Evolutionary conservation across 345 rosid genomes (phyloP), one percentile per base, ranked within the genome.

Genomic region (Ceriops zippeliana): DNA sequence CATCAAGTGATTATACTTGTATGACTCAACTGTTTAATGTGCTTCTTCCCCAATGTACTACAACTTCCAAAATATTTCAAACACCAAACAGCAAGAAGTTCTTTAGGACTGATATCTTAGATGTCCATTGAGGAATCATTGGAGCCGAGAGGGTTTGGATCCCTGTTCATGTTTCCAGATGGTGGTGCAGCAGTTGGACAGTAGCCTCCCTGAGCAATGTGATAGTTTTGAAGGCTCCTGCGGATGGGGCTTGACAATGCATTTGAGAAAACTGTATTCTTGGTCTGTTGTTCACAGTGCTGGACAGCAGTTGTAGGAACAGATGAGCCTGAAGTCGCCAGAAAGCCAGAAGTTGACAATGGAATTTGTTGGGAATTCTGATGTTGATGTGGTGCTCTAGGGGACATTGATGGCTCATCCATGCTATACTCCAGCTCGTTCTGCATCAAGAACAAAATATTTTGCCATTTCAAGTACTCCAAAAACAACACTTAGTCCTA

Each of bases 71-170:
- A 24, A 58, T 63, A 34, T 58, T 70, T 61, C 61, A 61, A 52
- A 60, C 62, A 32, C 5, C 2, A 21, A 34, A 72, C 32, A 58
- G 49, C 58, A 70, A 13, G 62, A 65, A 34, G 68, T 65, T 52
- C 54, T 37, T 35, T 11, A 68, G 69, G 58, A 59, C 47, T 54
- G 35, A 46, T 46, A 51, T 65, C 70, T 60, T 31, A 38, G 67
- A 92, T 89, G 75, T 89, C 96, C 98, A 89, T 89, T 34, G 96
- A 85, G 66, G 93, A 85, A 83, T 92, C 96, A 71, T 82, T 85
- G 62, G 93, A 88, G 71, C 87, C 70, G 27, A 69, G 80, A 76
- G 89, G 84, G 73, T 86, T 80, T 1, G 87, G 72, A 60, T 91
- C 92, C 83, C 90, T 78, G 73, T 76, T 85, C 63, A 83, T 89